Evolutionary conservation across 2,329 filamentous ascomycete genomes (phyloP).

Genomic region (Hypoxylon sp.): DNA sequence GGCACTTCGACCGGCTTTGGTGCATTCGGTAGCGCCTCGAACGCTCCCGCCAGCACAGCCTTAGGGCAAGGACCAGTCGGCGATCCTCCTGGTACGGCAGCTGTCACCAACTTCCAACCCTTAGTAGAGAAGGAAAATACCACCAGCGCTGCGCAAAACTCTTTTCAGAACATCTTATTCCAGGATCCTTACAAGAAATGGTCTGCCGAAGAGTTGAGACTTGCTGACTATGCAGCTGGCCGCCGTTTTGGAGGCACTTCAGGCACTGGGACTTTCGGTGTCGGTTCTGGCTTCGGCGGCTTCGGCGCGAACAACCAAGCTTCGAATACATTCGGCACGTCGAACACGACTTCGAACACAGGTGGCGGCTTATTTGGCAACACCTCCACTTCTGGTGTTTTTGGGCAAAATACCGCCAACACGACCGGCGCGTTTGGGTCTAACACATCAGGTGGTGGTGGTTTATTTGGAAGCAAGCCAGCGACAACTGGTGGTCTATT

Average conservation of each 20-base stretch:
- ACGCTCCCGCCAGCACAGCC: slow-evolving; percentile 62
- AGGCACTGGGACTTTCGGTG: slow-evolving; percentile 88
- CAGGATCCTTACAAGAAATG: slow-evolving; percentile 88
- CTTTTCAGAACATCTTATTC: slow-evolving; percentile 85
- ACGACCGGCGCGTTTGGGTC: slow-evolving; percentile 51
- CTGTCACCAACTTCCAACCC: slow-evolving; percentile 75
- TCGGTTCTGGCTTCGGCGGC: slow-evolving; percentile 67
- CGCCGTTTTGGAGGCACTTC: slow-evolving; percentile 86
- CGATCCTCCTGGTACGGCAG: slow-evolving; percentile 78
- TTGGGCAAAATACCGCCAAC: slow-evolving; percentile 49
- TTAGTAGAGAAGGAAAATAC: slow-evolving; percentile 79
- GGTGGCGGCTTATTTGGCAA: slow-evolving; percentile 60
- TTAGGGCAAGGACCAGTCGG: slow-evolving; percentile 66
- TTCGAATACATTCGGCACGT: slow-evolving; percentile 47
- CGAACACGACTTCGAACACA: slow-evolving; percentile 51
- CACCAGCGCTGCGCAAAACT: slow-evolving; percentile 68
- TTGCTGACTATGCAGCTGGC: slow-evolving; percentile 91
- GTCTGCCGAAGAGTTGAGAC: slow-evolving; percentile 86
- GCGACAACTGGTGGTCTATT: slow-evolving; percentile 57
- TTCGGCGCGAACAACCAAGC: slow-evolving; percentile 61
- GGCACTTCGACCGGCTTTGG: slow-evolving; percentile 48
- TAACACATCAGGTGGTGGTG: slow-evolving; percentile 42
- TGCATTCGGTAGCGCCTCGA: slow-evolving; percentile 59
- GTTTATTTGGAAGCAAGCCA: slow-evolving; percentile 61
- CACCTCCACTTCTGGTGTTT: slow-evolving; percentile 45